phyloP scores from a whole-genome alignment of 2,329 filamentous ascomycete genomes.

The Claviceps pusilla region DNA sequence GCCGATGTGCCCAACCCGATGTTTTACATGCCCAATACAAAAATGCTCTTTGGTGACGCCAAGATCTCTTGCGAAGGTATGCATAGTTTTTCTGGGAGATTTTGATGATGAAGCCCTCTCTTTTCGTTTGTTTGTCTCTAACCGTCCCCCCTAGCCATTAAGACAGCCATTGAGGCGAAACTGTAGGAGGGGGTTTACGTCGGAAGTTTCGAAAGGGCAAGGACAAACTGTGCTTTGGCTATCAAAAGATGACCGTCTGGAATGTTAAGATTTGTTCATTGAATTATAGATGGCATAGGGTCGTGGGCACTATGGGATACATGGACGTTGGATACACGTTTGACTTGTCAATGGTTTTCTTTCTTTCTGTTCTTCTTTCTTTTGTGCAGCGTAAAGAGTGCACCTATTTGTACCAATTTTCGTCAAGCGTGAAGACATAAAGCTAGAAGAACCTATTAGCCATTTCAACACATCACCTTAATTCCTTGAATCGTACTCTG shows the following conservation, averaged over 20 bases:
- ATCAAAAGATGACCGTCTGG: background rate
- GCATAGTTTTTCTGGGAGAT: constrained; percentile 12
- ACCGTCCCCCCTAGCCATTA: constrained; percentile 6
- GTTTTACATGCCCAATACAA: constrained; percentile 81
- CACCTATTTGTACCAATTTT: too few relatives aligned
- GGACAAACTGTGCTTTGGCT: background rate
- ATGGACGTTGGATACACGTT: background rate
- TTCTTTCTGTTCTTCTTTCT: too few relatives aligned
- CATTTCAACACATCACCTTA: too few relatives aligned
- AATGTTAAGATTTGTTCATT: background rate
- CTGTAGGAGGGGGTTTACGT: background rate
- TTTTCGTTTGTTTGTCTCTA: constrained; percentile 7
- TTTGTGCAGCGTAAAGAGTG: too few relatives aligned
- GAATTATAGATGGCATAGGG: background rate
- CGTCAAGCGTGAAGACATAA: too few relatives aligned
- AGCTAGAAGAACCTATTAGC: too few relatives aligned
- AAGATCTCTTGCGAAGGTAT: constrained; percentile 67
- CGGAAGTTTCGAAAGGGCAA: too few relatives aligned
- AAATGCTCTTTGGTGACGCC: constrained; percentile 86
- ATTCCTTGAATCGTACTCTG: too few relatives aligned
- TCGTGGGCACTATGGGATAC: background rate
- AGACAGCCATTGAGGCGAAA: constrained; percentile 9
- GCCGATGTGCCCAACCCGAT: constrained; percentile 85
- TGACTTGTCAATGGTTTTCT: too few relatives aligned
- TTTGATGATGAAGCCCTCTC: background rate